Evolutionary conservation across 140 eudicot genomes (phyloP).

Genomic region (Ambrosia hybrid): DNA sequence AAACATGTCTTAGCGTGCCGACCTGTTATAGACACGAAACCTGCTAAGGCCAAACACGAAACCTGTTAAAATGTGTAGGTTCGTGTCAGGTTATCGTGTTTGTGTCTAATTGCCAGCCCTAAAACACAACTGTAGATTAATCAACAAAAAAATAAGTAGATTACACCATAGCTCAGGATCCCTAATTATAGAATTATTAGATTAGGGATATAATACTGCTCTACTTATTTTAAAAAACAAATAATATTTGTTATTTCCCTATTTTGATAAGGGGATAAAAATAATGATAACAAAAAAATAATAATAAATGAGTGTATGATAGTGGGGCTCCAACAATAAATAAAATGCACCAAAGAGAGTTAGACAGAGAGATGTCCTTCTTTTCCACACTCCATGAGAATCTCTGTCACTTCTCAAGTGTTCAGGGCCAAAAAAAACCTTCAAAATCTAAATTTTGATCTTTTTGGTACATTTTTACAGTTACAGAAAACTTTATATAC

Average conservation of each 20-base stretch:
- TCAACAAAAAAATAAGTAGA: not conserved
- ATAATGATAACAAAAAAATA: not conserved
- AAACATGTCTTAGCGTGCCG: too few species aligned
- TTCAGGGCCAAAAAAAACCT: constrained; percentile 2
- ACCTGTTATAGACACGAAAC: too few species aligned
- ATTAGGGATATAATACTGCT: not conserved
- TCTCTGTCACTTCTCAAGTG: constrained; percentile 30
- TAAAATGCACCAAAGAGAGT: constrained; percentile 39
- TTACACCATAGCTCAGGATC: not conserved
- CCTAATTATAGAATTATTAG: not conserved
- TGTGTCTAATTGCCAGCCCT: too few species aligned
- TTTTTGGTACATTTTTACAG: constrained; percentile 19
- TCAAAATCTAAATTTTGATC: not conserved
- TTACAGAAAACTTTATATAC: constrained; percentile 11
- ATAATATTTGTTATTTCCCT: not conserved
- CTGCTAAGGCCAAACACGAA: too few species aligned
- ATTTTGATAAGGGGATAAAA: not conserved
- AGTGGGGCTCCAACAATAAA: constrained; percentile 11
- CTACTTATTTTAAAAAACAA: not conserved
- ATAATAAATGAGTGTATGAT: constrained; percentile 12
- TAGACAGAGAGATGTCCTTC: constrained; percentile 34
- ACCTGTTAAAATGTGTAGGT: too few species aligned
- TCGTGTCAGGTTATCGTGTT: too few species aligned
- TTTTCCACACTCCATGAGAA: constrained; percentile 24
- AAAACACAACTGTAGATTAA: not conserved